Conservation (phyloP, 139 green algal genomes). For the Coelastrella sp. region DNA sequence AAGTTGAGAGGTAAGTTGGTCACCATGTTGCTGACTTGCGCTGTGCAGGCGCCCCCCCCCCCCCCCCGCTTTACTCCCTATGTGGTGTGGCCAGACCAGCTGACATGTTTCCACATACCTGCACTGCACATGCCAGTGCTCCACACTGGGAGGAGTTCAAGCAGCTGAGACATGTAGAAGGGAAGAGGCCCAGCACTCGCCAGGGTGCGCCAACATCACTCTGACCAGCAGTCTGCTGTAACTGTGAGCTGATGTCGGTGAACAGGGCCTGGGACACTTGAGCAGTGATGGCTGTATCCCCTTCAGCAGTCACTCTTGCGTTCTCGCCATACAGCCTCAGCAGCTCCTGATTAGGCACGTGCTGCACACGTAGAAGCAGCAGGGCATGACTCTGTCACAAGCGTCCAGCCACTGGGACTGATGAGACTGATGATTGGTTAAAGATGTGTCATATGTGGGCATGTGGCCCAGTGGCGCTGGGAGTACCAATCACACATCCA, state of each 20-base stretch:
- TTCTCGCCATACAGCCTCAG: slow-evolving; percentile 12
- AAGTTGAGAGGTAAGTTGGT: too few relatives aligned
- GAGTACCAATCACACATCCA: too few relatives aligned
- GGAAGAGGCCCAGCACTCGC: slow-evolving; percentile 24
- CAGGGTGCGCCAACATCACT: neutral
- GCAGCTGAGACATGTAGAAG: slow-evolving; percentile 10
- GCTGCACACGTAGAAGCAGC: neutral
- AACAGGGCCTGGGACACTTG: neutral
- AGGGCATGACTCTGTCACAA: neutral
- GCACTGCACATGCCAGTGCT: neutral
- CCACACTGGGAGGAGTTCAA: neutral
- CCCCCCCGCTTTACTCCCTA: too few relatives aligned
- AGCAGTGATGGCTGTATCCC: neutral
- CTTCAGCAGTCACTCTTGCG: neutral
- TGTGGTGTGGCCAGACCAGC: too few relatives aligned
- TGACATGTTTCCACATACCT: neutral
- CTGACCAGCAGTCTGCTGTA: neutral
- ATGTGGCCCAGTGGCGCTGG: too few relatives aligned
- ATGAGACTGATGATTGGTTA: too few relatives aligned
- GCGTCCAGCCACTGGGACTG: too few relatives aligned
- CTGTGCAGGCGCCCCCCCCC: too few relatives aligned
- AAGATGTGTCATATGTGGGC: too few relatives aligned
- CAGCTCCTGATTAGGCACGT: slow-evolving; percentile 4
- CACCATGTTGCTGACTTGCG: too few relatives aligned
- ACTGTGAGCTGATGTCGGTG: neutral